A percentile compares a stretch with the other conserved stretches of the same genome.
Evolutionary conservation across 2,329 filamentous ascomycete genomes (phyloP).

Genomic region (Scytalidium sp.): DNA sequence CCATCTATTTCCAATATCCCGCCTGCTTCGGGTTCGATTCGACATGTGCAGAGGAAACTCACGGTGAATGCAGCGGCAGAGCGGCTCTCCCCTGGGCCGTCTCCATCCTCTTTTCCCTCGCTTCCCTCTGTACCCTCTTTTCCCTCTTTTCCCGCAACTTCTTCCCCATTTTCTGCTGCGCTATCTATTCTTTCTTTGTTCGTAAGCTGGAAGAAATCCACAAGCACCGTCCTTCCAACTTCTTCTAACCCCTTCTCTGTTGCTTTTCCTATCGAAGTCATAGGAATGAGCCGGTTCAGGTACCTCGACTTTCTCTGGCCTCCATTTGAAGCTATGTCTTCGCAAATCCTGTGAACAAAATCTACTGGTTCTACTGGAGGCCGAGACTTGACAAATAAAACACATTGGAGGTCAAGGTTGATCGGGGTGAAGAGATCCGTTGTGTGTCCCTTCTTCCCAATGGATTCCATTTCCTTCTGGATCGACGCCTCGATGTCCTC

Average conservation of each 20-base stretch:
- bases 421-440: slow-evolving; percentile 49
- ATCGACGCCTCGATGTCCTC: slow-evolving; percentile 71
- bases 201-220: slow-evolving; percentile 55
- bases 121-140: background rate
- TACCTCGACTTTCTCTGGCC: slow-evolving; percentile 50
- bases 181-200: slow-evolving; percentile 20
- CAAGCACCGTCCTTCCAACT: slow-evolving; percentile 60
- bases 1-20: too few species aligned
- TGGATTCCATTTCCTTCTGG: slow-evolving; percentile 63
- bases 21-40: too few species aligned
- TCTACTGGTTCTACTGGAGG: slow-evolving; percentile 53
- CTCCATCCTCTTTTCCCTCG: background rate
- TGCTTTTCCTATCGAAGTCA: slow-evolving; percentile 57
- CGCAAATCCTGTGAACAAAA: slow-evolving; percentile 52
- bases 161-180: slow-evolving; percentile 9
- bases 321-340: slow-evolving; percentile 44
- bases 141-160: slow-evolving; percentile 12
- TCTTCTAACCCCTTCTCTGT: slow-evolving; percentile 66
- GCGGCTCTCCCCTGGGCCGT: too few species aligned
- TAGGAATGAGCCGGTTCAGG: slow-evolving; percentile 58
- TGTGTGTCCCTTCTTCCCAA: slow-evolving; percentile 45
- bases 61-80: background rate
- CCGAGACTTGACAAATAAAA: slow-evolving; percentile 59
- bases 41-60: background rate
- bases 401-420: slow-evolving; percentile 55